Base-by-base conservation (phyloP, 352 stramenopile species). In the Lagenidium giganteum region DNA sequence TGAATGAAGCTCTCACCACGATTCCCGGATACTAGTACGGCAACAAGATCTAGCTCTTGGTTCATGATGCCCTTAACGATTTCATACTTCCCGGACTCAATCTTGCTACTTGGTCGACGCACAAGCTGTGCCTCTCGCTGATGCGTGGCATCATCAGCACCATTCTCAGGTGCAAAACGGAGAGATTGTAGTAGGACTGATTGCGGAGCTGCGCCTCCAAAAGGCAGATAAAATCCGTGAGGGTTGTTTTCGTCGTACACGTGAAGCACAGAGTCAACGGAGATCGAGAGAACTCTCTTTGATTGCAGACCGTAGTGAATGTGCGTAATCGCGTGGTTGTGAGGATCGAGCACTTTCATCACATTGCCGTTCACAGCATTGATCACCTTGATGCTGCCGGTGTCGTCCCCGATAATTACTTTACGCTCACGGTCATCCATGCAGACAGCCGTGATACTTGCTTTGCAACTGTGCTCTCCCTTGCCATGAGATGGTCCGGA, bases 351-450 rank as follows among this genome's bases (percentile, higher is more conserved):
- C 46, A 81, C 64, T 45, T 95, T 95, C 68, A 91, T 93, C 20
- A 91, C 62, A 35, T 83, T 87, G 30, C 83, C 80, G 27, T 93
- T 93, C n/a, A 85, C 65, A 16, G 65, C 39, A 32, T 93, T 95
- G 9, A 89, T 44, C 13, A 95, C 66, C 22, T 73, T 69, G 28
- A 93, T 55, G 9, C 61, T 58, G 1, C 83, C 83, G 0, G 47
- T 46, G 27, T 92, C 78, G 38, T 93, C 76, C 8, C 83, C 83
- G 3, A 93, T 30, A 27, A 95, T 70, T n/a, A 93, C 47, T 46
- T 95, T 93, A 1, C 83, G 61, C 48, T 91, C 74, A 1, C 80
- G 68, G 32, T 95, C 80, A 49, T 95, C 83, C 9, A 95, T 54
- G 38, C 78, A 93, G 13, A 75, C 69, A 2, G 77, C 69, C 0